phyloP scores from a whole-genome alignment of 1,139 yeast species.

The Suzukiozyma palmioleophila region DNA sequence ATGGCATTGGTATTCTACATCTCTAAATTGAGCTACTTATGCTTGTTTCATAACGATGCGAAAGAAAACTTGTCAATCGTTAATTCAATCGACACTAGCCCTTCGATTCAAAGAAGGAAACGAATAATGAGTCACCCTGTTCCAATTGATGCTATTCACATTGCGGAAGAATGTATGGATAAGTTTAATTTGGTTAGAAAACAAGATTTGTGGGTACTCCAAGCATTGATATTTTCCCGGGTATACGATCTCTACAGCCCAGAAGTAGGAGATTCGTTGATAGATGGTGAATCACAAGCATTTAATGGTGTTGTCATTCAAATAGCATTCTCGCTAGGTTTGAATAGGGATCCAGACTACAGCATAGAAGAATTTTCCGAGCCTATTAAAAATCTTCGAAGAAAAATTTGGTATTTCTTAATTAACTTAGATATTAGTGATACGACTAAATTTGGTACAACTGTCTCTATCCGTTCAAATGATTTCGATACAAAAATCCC shows the following conservation, averaged over 20 bases:
- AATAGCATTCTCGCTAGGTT: conserved; percentile 46
- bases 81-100: conserved; percentile 2
- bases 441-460: conserved; percentile 12
- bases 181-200: conserved; percentile 34
- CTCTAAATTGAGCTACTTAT: conserved; percentile 24
- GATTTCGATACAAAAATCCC: conserved; percentile 23
- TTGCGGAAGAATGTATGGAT: conserved; percentile 31
- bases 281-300: conserved; percentile 13
- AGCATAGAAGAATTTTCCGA: conserved; percentile 25
- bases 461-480: conserved; percentile 5
- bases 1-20: conserved; percentile 22
- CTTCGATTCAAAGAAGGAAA: conserved; percentile 8
- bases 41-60: conserved; percentile 19
- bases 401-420: conserved; percentile 42
- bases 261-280: conserved; percentile 24
- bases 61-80: conserved; percentile 9
- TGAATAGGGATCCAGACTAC: conserved; percentile 48
- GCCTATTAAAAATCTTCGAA: conserved; percentile 32
- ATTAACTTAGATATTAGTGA: conserved; percentile 16
- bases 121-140: conserved; percentile 22
- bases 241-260: conserved; percentile 25
- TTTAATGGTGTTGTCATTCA: conserved; percentile 38
- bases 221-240: conserved; percentile 34
- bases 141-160: conserved; percentile 23
- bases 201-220: conserved; percentile 44